phyloP scores from a whole-genome alignment of 1,284 basidiomycete genomes.

The Caloboletus firmus region DNA sequence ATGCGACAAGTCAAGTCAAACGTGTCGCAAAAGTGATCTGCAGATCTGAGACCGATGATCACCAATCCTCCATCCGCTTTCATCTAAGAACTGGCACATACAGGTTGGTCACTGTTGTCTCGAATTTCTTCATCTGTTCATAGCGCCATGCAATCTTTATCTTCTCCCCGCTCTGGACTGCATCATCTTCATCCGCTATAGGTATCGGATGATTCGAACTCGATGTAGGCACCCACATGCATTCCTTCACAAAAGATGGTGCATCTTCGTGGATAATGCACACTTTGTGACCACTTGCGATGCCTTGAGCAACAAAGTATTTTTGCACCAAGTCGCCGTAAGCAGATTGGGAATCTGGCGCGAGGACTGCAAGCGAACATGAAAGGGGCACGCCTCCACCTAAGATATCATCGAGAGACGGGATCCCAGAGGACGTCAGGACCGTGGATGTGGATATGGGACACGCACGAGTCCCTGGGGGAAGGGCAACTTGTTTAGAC shows the following conservation, averaged over 20 bases:
- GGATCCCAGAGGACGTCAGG: slow-evolving; percentile 84
- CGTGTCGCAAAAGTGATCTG: slow-evolving; percentile 63
- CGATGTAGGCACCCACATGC: slow-evolving; percentile 73
- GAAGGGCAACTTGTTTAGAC: slow-evolving; percentile 41
- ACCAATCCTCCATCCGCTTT: slow-evolving; percentile 7
- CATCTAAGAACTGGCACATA: slow-evolving; percentile 41
- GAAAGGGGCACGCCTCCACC: slow-evolving; percentile 91
- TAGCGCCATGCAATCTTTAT: slow-evolving; percentile 97
- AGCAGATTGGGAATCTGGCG: slow-evolving; percentile 81
- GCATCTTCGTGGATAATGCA: slow-evolving; percentile 66
- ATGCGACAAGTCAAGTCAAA: slow-evolving; percentile 73
- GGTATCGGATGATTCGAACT: slow-evolving; percentile 22
- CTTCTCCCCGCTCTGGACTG: slow-evolving; percentile 43
- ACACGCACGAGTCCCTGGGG: slow-evolving; percentile 65
- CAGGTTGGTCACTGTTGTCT: slow-evolving; percentile 71
- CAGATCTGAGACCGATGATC: slow-evolving; percentile 40
- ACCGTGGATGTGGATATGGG: slow-evolving; percentile 60
- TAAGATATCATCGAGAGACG: slow-evolving; percentile 94
- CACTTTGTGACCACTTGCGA: slow-evolving; percentile 69
- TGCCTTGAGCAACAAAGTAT: slow-evolving; percentile 86
- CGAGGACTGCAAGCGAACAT: slow-evolving; percentile 69
- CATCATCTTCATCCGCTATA: slow-evolving; percentile 31
- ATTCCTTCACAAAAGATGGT: slow-evolving; percentile 57
- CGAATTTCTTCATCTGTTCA: slow-evolving; percentile 87
- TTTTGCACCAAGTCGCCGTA: slow-evolving; percentile 87